Evolutionary conservation across 768 basidiomycete species (phyloP).

Genomic region (Trametes cubensis): DNA sequence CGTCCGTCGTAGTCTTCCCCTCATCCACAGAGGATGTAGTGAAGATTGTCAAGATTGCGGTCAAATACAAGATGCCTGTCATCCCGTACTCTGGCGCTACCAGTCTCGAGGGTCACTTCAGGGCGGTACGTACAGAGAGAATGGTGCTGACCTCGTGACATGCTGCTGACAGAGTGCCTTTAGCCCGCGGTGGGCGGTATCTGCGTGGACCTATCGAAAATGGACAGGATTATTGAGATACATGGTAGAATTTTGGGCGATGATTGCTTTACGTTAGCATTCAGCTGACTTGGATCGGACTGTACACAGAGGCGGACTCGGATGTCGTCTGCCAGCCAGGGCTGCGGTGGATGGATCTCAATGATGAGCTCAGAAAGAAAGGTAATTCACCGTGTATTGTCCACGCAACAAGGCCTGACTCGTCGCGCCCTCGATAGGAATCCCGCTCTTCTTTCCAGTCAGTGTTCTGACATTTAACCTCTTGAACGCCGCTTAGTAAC

Average conservation of each 20-base stretch:
- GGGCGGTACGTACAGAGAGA: conserved; percentile 45
- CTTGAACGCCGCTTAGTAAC: not conserved
- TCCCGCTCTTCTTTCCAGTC: conserved; percentile 85
- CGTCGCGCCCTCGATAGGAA: conserved; percentile 43
- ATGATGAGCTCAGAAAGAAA: conserved; percentile 64
- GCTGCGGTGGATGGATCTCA: conserved; percentile 70
- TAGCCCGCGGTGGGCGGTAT: conserved; percentile 56
- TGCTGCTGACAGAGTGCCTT: not conserved
- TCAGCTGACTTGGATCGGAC: not conserved
- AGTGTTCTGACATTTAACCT: conserved; percentile 20
- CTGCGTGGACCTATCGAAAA: conserved; percentile 75
- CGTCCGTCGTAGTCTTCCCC: conserved; percentile 68
- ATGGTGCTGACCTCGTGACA: too few species aligned
- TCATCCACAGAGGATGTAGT: conserved; percentile 79
- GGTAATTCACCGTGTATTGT: conserved; percentile 38
- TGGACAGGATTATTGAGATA: conserved; percentile 79
- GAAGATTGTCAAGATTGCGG: conserved; percentile 73
- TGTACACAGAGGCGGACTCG: conserved; percentile 58
- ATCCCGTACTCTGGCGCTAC: conserved; percentile 83
- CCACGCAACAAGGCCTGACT: not conserved
- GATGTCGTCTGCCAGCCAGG: conserved; percentile 80
- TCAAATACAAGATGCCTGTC: conserved; percentile 75
- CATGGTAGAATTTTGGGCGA: conserved; percentile 52
- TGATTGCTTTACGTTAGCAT: too few species aligned
- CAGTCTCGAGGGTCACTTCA: conserved; percentile 76